These are phyloP conservation scores for Komagataella ulmi DNA, from an alignment of 805 yeast genomes.

Conservation along the genomic window DNA sequence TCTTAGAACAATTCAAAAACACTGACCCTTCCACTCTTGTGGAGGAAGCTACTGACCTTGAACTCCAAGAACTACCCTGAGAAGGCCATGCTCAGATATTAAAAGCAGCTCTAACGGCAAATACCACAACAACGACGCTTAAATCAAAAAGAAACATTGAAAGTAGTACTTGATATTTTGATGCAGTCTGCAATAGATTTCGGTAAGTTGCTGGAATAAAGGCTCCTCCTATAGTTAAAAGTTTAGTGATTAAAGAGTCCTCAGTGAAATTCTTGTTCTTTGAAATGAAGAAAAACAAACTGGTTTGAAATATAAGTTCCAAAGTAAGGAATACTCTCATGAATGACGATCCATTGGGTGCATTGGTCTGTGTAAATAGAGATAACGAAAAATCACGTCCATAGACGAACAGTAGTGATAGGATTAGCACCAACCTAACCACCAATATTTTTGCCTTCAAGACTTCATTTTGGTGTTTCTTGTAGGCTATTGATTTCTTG, in stretches of 20 bases:
- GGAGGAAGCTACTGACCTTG: neutral
- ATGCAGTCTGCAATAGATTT: constrained; percentile 5
- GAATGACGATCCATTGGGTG: neutral
- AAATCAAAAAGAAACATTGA: constrained; percentile 12
- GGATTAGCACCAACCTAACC: constrained; percentile 6
- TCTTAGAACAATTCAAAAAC: neutral
- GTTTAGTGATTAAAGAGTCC: constrained; percentile 5
- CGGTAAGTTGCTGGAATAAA: constrained; percentile 11
- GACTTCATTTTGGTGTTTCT: constrained; percentile 5
- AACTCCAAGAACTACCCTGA: constrained; percentile 1
- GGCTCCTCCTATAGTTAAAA: constrained; percentile 9
- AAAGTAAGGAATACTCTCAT: constrained; percentile 1
- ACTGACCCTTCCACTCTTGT: neutral
- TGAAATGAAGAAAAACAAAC: constrained; percentile 5
- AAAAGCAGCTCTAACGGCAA: constrained; percentile 10
- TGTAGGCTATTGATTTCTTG: constrained; percentile 4
- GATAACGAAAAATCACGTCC: constrained; percentile 3
- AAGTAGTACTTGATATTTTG: constrained; percentile 14
- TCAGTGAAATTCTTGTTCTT: constrained; percentile 3
- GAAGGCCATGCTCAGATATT: neutral
- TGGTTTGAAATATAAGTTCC: constrained; percentile 5
- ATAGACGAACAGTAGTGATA: constrained; percentile 4
- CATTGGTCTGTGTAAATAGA: constrained; percentile 1
- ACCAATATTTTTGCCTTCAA: constrained; percentile 7
- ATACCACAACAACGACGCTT: constrained; percentile 12